Conservation (phyloP, 2,329 filamentous ascomycete species). For the Fusarium pininemorale region DNA sequence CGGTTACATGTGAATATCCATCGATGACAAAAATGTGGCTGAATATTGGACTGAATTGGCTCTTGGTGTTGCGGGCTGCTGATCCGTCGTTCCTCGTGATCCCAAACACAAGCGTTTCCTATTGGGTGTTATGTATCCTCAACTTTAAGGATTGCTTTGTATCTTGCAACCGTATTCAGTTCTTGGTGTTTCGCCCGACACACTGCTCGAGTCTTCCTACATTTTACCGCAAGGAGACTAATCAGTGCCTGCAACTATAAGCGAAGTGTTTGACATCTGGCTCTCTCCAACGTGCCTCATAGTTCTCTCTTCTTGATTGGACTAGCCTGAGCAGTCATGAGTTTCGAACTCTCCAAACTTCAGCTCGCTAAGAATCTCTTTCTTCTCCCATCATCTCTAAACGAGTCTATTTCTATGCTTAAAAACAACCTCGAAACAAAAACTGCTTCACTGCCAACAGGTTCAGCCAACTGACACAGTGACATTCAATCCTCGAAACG, state of each 20-base stretch:
- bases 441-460: neutral
- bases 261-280: neutral
- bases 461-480: neutral
- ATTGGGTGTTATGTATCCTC: neutral
- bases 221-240: neutral
- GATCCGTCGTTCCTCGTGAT: conserved; percentile 9
- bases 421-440: neutral
- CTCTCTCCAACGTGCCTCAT: neutral
- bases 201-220: neutral
- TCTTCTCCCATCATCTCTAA: neutral
- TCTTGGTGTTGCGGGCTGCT: neutral
- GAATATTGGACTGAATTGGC: neutral
- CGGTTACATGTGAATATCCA: conserved; percentile 43
- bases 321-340: neutral
- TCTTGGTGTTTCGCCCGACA: neutral
- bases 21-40: conserved; percentile 4
- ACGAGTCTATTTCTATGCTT: neutral
- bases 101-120: neutral
- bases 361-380: neutral
- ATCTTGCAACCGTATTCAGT: neutral
- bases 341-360: neutral
- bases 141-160: neutral
- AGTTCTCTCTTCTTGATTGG: neutral
- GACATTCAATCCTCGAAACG: neutral
- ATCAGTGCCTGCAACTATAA: neutral